A percentile compares a stretch with the other conserved stretches of the same genome.
phyloP scores from a whole-genome alignment of 2,329 filamentous ascomycete species.

The Penicillium sp. region DNA sequence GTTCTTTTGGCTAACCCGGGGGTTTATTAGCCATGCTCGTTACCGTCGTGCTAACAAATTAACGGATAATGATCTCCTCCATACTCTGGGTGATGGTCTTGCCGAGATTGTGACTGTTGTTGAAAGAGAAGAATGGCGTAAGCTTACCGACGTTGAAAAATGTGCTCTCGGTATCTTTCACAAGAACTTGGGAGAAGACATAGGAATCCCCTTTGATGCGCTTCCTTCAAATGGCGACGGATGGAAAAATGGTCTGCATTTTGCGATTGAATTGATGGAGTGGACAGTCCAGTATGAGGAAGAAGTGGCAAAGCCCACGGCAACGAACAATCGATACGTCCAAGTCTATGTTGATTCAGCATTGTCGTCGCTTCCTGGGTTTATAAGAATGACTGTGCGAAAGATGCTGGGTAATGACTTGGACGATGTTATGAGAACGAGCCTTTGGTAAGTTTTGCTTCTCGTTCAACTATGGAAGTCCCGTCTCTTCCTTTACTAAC shows the following conservation, averaged over 20 bases:
- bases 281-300: slow-evolving; percentile 18
- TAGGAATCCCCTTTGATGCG: slow-evolving; percentile 54
- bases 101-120: slow-evolving; percentile 62
- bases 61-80: slow-evolving; percentile 57
- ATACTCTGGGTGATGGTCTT: slow-evolving; percentile 61
- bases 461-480: not conserved
- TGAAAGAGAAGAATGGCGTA: slow-evolving; percentile 64
- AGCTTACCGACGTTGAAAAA: slow-evolving; percentile 61
- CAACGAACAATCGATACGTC: slow-evolving; percentile 19
- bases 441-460: slow-evolving; percentile 15
- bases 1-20: not conserved
- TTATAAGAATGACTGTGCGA: slow-evolving; percentile 10
- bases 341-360: slow-evolving; percentile 18
- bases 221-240: slow-evolving; percentile 21
- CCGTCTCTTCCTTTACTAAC: not conserved
- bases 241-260: slow-evolving; percentile 11
- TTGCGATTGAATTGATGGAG: slow-evolving; percentile 5
- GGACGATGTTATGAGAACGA: slow-evolving; percentile 21
- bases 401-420: slow-evolving; percentile 16
- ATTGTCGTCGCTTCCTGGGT: slow-evolving; percentile 11
- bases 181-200: slow-evolving; percentile 61
- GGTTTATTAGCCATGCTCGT: slow-evolving; percentile 40
- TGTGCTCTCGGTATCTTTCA: slow-evolving; percentile 66
- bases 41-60: slow-evolving; percentile 58
- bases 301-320: slow-evolving; percentile 13